These are phyloP conservation scores for Pueraria montana DNA, from an alignment of 306 rosid genomes.

Conservation along the genomic window DNA sequence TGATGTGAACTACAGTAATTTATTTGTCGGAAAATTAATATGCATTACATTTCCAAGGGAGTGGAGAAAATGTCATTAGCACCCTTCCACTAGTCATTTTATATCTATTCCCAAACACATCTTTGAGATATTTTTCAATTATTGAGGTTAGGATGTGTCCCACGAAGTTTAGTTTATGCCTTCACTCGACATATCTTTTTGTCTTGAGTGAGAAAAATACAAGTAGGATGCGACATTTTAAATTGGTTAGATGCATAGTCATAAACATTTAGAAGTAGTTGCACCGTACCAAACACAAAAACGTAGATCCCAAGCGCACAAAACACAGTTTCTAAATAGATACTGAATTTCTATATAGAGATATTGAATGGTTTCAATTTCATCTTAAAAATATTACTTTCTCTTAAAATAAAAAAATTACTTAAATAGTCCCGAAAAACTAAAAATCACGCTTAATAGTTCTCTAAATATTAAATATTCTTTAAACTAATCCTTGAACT, in stretches of 20 bases:
- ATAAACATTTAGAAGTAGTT: conserved; percentile 14
- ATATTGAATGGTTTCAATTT: too few species aligned
- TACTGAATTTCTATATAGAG: background rate
- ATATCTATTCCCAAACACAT: background rate
- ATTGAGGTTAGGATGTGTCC: conserved; percentile 17
- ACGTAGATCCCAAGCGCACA: background rate
- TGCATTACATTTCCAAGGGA: conserved; percentile 14
- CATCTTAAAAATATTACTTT: too few species aligned
- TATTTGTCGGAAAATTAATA: conserved; percentile 6
- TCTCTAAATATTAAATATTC: too few species aligned
- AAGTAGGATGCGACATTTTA: conserved; percentile 17
- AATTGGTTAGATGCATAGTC: background rate
- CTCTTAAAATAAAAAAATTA: too few species aligned
- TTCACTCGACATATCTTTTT: conserved; percentile 41
- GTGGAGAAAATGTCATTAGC: conserved; percentile 6
- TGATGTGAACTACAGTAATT: conserved; percentile 24
- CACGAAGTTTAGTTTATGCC: conserved; percentile 41
- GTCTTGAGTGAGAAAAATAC: conserved; percentile 30
- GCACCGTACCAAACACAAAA: too few species aligned
- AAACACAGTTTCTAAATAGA: background rate
- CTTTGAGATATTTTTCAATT: conserved; percentile 37
- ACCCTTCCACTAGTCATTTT: conserved; percentile 5
- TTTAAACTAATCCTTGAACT: too few species aligned
- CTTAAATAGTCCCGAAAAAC: too few species aligned
- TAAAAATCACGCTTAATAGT: too few species aligned